Evolutionary conservation across 345 rosid species (phyloP).

Genomic region (Noccaea bulbosa): DNA sequence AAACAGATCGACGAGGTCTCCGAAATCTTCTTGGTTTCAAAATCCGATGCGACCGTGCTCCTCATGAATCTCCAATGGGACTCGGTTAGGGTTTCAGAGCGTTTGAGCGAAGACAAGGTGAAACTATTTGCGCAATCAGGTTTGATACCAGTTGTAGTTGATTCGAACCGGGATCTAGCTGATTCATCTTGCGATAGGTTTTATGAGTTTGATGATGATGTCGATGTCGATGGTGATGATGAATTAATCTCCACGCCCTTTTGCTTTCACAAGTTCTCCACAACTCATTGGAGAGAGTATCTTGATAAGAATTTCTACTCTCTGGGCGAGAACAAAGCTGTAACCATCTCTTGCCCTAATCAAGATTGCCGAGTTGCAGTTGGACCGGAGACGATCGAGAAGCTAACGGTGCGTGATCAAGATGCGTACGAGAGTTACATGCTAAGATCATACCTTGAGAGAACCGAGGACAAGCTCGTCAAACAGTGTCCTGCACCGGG

Average conservation of each 20-base stretch:
- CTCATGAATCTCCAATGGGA: constrained; percentile 14
- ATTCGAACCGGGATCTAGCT: background rate
- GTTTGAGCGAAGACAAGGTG: background rate
- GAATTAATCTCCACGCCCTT: constrained; percentile 29
- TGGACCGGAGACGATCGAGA: constrained; percentile 33
- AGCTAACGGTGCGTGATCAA: constrained; percentile 1
- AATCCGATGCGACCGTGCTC: constrained; percentile 30
- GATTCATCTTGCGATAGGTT: constrained; percentile 18
- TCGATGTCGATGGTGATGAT: background rate
- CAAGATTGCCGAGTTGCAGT: constrained; percentile 14
- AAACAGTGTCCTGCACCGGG: constrained; percentile 31
- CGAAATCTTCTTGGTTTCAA: constrained; percentile 1
- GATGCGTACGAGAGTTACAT: constrained; percentile 9
- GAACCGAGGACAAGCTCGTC: background rate
- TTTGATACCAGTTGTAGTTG: constrained; percentile 8
- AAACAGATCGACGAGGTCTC: constrained; percentile 26
- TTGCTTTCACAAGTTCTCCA: constrained; percentile 35
- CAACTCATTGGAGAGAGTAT: constrained; percentile 23
- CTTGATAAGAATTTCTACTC: constrained; percentile 12
- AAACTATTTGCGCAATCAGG: constrained; percentile 7
- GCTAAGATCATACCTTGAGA: constrained; percentile 25
- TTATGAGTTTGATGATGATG: constrained; percentile 19
- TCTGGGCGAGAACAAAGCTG: background rate
- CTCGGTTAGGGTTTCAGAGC: background rate
- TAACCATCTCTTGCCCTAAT: constrained; percentile 31